Base-by-base conservation (phyloP, 2,329 filamentous ascomycete genomes). In the Fonsecaea pedrosoi region DNA sequence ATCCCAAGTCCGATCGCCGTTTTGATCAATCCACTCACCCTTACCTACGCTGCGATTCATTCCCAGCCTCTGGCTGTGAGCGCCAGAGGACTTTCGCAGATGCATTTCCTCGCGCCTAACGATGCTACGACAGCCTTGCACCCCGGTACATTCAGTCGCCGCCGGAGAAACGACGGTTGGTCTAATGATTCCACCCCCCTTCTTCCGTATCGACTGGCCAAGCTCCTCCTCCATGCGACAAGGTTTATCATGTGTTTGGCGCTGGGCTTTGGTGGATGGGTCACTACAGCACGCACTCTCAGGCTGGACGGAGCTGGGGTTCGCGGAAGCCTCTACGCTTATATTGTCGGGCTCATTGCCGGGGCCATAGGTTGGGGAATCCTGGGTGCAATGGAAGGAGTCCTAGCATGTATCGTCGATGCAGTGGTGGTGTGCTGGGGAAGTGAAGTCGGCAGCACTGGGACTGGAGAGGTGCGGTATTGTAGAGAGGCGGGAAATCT, bases 341-440 rank as follows among this genome's bases (percentile, higher is more conserved):
- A 98, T 75, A 87, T 98, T 1, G 92, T 99, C 25, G 95, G 94
- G 9, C 79, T 99, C 69, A 90, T 98, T 72, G 95, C 95, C 15
- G 92, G 92, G 68, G 93, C 94, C 62, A 97, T 99, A 72, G 95
- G 95, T 7, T 99, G 95, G 89, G 93, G 92, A 4, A 89, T 98
- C 0, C 83, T 99, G 59, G 92, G 93, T 32, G 91, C 93, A 1
- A 94, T 96, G 86, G 94, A 97, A 76, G 91, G 92, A 13, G 90
- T 96, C 18, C 81, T 97, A 30, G 91, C 91, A 60, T 92, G 92
- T 61, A 93, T 97, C 60, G 87, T 97, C 4, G 93, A 97, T 78
- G 93, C 91, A 2, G 89, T 92, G 40, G 86, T 98, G 30, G 90
- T 99, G 12, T 99, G 95, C 82, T 98, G 96, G 86, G 93, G 92